Evolutionary conservation across 768 basidiomycete species (phyloP).

Genomic region (Sporobolomyces pararoseus): DNA sequence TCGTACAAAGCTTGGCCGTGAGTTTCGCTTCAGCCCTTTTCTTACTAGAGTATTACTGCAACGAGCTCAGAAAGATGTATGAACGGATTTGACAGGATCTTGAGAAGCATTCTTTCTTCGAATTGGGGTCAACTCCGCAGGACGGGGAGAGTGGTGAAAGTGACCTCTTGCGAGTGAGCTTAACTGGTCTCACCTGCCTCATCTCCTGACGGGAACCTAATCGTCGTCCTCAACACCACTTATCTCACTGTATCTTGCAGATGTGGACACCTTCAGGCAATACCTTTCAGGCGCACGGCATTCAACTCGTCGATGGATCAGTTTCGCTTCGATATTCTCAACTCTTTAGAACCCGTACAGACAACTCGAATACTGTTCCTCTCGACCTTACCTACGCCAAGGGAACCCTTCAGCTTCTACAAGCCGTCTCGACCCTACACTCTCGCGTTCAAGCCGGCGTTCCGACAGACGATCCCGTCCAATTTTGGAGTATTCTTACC

Average conservation of each 20-base stretch:
- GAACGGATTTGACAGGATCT: too few relatives aligned
- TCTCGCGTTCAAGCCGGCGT: conserved; percentile 1
- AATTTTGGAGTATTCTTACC: too few relatives aligned
- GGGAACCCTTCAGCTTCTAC: background rate
- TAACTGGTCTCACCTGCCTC: too few relatives aligned
- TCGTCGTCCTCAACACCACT: background rate
- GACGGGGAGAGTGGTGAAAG: too few relatives aligned
- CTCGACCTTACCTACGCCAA: background rate
- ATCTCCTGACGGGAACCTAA: background rate
- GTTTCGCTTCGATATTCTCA: background rate
- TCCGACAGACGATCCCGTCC: background rate
- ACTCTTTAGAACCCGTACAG: too few relatives aligned
- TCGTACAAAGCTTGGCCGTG: background rate
- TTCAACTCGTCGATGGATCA: background rate
- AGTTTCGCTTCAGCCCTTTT: too few relatives aligned
- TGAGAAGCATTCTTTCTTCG: too few relatives aligned
- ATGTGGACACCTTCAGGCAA: background rate
- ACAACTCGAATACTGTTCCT: background rate
- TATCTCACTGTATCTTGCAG: background rate
- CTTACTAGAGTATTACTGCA: too few relatives aligned
- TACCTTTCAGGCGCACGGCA: background rate
- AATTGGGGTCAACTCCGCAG: too few relatives aligned
- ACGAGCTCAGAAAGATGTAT: too few relatives aligned
- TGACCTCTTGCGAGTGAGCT: too few relatives aligned
- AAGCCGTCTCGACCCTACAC: background rate